Base-by-base conservation (phyloP, 768 basidiomycete genomes). In the Baorangia bicolor region DNA sequence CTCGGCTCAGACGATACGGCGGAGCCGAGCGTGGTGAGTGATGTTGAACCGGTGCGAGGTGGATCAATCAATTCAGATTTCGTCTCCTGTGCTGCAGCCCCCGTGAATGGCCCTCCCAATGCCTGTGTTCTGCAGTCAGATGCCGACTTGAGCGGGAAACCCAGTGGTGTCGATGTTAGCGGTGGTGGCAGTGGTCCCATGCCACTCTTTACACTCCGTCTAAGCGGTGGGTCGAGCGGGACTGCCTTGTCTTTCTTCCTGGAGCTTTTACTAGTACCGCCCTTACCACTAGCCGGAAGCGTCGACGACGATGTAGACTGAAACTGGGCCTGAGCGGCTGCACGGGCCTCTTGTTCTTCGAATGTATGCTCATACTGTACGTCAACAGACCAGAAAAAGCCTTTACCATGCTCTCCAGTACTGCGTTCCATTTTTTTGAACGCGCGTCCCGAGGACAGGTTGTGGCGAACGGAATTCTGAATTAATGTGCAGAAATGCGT, bases 381-480 rank as follows among this genome's bases (percentile, higher is more conserved):
- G 64, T 96, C 94, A 31, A 97, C 78, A 20, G 89, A 88, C 95
- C 95, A 98, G 60, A 94, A 92, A 61, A 87, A 93, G 2, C 94
- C 95, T 70, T 96, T 97, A 10, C 92, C 90, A 57, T 88, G 81
- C 76, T 90, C 92, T 55, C 92, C 90, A 7, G 86, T 83, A 58
- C 86, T 88, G 30, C 92, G 81, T 56, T 94, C 91, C 70, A 92
- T 80, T 73, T 98, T 98, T 69, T 90, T 79, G 74, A 99, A 99
- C 0, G 92, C 93, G 45, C 87, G 85, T 67, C 89, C 88, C 12
- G 93, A 92, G 1, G 94, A 95, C n/a, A 99, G 74, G 69, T 94
- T 95, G 66, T 98, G 94, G 21, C 94, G 88, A 43, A 98, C 88
- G 30, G 96, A 96, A 64, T 90, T 94, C 92, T 94, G 66, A n/a